phyloP scores from a whole-genome alignment of 2,329 filamentous ascomycete genomes.

The Colletotrichum karsti region DNA sequence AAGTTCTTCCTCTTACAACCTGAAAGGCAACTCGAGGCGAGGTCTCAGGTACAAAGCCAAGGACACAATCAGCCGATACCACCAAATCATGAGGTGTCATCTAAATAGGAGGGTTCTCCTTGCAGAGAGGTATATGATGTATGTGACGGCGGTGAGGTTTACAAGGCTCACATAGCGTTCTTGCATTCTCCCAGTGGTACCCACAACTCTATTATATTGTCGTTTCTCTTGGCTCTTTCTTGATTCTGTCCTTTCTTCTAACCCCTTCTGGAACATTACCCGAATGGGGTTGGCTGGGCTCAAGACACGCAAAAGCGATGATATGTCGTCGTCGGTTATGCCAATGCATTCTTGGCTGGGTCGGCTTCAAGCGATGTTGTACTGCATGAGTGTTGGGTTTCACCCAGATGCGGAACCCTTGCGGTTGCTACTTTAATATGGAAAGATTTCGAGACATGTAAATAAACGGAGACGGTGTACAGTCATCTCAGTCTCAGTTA shows the following conservation, averaged over 20 bases:
- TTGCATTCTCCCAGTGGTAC: no score
- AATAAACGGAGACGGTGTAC: background rate
- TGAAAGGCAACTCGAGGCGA: background rate
- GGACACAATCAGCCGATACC: background rate
- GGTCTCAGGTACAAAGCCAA: background rate
- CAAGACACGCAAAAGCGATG: background rate
- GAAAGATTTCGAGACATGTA: background rate
- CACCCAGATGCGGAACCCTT: background rate
- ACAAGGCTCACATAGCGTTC: background rate
- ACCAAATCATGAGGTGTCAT: background rate
- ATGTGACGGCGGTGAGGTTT: background rate
- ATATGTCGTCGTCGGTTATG: background rate
- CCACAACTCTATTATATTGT: background rate
- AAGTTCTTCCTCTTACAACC: background rate
- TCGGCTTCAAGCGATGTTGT: background rate
- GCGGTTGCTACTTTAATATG: background rate
- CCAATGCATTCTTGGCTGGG: background rate
- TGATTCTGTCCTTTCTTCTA: background rate
- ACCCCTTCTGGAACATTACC: background rate
- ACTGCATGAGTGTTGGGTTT: background rate
- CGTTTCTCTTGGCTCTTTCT: background rate
- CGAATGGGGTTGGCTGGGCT: background rate
- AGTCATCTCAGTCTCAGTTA: no score
- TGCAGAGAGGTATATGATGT: background rate
- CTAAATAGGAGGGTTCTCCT: background rate